A percentile compares a stretch with the other conserved stretches of the same genome.
phyloP scores from a whole-genome alignment of 208 protist genomes.

The Sergeia podlipaevii region DNA sequence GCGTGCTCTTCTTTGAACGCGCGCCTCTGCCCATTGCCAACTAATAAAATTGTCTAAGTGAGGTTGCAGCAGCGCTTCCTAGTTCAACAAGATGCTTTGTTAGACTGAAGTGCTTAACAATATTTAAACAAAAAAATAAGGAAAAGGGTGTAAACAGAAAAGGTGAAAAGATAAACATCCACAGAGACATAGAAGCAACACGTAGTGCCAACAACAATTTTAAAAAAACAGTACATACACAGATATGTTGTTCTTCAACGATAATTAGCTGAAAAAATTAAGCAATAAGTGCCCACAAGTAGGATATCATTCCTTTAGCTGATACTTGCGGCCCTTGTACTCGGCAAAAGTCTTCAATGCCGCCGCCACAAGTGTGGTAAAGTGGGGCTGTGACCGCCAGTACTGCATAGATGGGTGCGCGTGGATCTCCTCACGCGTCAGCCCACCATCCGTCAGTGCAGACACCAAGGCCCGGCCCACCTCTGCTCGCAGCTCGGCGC shows the following conservation, averaged over 20 bases:
- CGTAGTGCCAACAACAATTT: not conserved
- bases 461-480: constrained; percentile 44
- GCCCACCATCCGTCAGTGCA: constrained; percentile 25
- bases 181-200: not conserved
- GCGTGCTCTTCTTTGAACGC: constrained; percentile 60
- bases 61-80: not conserved
- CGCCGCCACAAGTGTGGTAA: constrained; percentile 51
- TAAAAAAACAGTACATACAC: not conserved
- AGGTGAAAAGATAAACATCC: not conserved
- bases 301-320: constrained; percentile 30
- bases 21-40: constrained; percentile 79
- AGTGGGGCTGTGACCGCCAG: constrained; percentile 26
- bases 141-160: constrained; percentile 6
- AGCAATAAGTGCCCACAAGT: not conserved
- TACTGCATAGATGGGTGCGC: constrained; percentile 26
- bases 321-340: constrained; percentile 58
- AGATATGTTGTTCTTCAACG: not conserved
- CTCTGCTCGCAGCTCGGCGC: constrained; percentile 25
- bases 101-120: too few relatives aligned
- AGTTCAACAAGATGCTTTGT: not conserved
- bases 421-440: constrained; percentile 34
- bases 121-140: constrained; percentile 8
- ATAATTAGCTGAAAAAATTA: not conserved
- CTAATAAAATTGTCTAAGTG: too few relatives aligned
- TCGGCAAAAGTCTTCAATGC: constrained; percentile 50